Evolutionary conservation across 352 stramenopile species (phyloP).

Genomic region (Elongisporangium senticosum): DNA sequence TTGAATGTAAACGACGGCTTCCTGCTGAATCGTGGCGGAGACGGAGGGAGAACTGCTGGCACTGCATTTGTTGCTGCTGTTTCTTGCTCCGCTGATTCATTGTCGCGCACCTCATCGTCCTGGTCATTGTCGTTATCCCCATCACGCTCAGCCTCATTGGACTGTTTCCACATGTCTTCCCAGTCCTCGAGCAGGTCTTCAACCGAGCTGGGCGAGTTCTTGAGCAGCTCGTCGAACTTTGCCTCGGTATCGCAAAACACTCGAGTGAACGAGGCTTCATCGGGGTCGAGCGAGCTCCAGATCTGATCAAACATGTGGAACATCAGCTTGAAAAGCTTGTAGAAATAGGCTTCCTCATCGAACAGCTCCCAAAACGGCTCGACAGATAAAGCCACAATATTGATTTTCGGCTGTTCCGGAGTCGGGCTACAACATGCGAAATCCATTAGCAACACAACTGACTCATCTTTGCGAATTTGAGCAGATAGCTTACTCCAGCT

Average conservation of each 20-base stretch:
- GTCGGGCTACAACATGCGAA: slow-evolving; percentile 28
- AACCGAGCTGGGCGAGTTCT: slow-evolving; percentile 48
- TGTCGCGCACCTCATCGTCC: slow-evolving; percentile 9
- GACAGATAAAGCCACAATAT: slow-evolving; percentile 70
- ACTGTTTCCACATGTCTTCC: slow-evolving; percentile 36
- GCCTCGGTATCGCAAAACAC: slow-evolving; percentile 74
- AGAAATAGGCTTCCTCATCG: slow-evolving; percentile 73
- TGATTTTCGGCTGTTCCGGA: slow-evolving; percentile 56
- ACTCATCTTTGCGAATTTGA: background rate
- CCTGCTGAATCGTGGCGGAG: slow-evolving; percentile 32
- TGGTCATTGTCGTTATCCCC: slow-evolving; percentile 24
- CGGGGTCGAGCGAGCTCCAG: slow-evolving; percentile 51
- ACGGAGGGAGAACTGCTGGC: slow-evolving; percentile 8
- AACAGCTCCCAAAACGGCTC: slow-evolving; percentile 84
- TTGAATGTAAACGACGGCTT: slow-evolving; percentile 53
- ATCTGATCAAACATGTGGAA: slow-evolving; percentile 74
- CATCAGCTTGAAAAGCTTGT: slow-evolving; percentile 73
- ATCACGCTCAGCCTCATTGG: slow-evolving; percentile 16
- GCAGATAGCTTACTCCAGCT: slow-evolving; percentile 48
- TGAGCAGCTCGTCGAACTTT: slow-evolving; percentile 63
- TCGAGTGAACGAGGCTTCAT: slow-evolving; percentile 70
- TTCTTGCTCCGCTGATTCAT: background rate
- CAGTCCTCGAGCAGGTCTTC: slow-evolving; percentile 65
- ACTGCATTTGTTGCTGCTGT: background rate
- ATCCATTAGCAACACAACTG: slow-evolving; percentile 2